Base-by-base conservation (phyloP, 2,329 filamentous ascomycete species). In the Alternaria arborescens region DNA sequence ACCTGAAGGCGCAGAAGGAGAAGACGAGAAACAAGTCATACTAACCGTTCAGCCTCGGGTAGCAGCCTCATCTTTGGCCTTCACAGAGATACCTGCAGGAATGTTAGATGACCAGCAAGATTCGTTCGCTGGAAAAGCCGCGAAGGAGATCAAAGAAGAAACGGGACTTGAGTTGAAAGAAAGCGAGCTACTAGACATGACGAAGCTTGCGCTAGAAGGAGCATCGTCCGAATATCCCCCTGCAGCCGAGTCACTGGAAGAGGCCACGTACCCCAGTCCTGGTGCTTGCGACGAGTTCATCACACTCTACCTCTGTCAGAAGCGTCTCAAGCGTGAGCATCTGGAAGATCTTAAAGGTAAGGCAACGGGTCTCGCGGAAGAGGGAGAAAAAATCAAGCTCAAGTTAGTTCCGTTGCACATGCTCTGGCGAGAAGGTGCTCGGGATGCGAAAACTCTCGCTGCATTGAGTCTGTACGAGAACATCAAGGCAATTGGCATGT, bases 281-380 rank as follows among this genome's bases (percentile, higher is more conserved):
- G 86, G 86, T 2, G 86, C 83, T 2, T 84, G 84, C 58, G 86
- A 88, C 69, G 86, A 88, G 62, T 87, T 85, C 65, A 84, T 88
- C 26, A 84, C 85, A 0, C 68, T 88, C 6, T 86, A 87, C 60
- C 67, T 87, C 32, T 85, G 82, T 62, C 82, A 86, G 69, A 87
- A 87, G 68, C 73, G 82, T 4, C 78, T 88, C 60, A 74, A 81
- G 1, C 73, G 81, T 34, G 68, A 73, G 5, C 78, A 85, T 32
- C 81, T 88, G 64, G 77, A 84, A 36, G 78, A 78, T 38, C 76
- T 86, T 64, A 80, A 83, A 63, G 85, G 84, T 5, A 84, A 82
- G 55, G 71, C 86, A 65, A 87, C 85, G 0, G 86, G 86, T 0
- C 58, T 87, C 61, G 77, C 83, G 36, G 79, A 85, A 4, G 79